A percentile compares a stretch with the other conserved stretches of the same genome.
Conservation (phyloP, 1,284 basidiomycete species). For the Leucoagaricus sp. region DNA sequence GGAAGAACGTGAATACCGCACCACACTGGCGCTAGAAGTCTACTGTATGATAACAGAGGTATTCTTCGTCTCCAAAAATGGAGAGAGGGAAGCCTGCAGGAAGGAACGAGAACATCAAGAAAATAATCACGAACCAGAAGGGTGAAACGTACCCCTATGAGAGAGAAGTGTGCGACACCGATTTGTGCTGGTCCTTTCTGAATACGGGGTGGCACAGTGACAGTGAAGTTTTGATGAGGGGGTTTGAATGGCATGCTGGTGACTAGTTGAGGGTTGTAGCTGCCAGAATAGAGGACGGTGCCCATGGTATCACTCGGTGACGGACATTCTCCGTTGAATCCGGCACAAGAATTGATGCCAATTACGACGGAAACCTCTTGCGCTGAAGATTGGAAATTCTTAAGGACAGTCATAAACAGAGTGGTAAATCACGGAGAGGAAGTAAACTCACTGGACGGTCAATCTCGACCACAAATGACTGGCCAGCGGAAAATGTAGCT, state of each 20-base stretch:
- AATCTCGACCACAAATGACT: background rate
- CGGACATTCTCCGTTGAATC: background rate
- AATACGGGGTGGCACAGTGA: constrained; percentile 5
- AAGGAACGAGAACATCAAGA: background rate
- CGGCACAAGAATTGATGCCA: background rate
- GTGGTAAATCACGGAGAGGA: no score
- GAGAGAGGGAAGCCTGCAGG: background rate
- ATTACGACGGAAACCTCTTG: background rate
- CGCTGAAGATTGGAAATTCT: background rate
- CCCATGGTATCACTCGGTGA: background rate
- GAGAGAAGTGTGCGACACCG: constrained; percentile 12
- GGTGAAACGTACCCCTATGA: constrained; percentile 13
- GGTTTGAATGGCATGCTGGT: background rate
- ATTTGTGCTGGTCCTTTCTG: constrained; percentile 9
- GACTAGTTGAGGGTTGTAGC: background rate
- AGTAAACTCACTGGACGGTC: background rate
- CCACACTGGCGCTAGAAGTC: background rate
- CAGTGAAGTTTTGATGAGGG: constrained; percentile 14
- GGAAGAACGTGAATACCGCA: background rate
- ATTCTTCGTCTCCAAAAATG: background rate
- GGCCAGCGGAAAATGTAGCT: background rate
- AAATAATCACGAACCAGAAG: background rate
- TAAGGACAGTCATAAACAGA: background rate
- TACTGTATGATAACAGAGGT: background rate
- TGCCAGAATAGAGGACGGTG: background rate